These are phyloP conservation scores for Suhomyces anneliseae DNA, from an alignment of 1,139 yeast species.

Conservation along the genomic window DNA sequence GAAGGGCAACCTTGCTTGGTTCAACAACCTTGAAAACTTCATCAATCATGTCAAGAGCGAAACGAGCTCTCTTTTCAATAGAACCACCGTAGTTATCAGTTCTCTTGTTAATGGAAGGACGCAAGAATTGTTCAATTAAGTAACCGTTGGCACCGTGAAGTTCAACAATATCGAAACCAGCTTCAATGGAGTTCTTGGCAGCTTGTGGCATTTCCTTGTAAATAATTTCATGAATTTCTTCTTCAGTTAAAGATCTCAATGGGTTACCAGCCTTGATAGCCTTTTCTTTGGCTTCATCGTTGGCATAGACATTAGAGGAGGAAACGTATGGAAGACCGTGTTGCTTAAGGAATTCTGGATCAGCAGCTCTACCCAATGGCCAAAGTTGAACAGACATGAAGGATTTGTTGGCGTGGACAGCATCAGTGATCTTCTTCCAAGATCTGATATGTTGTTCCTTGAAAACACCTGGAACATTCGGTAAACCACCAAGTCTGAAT, in stretches of 20 bases:
- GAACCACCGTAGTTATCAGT: conserved; percentile 70
- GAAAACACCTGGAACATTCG: conserved; percentile 55
- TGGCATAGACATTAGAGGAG: conserved; percentile 24
- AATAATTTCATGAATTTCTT: conserved; percentile 43
- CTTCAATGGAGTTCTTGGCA: conserved; percentile 48
- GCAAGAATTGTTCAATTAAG: conserved; percentile 59
- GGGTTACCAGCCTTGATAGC: conserved; percentile 32
- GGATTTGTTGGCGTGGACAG: conserved; percentile 55
- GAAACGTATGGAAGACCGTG: conserved; percentile 17
- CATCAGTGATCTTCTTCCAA: conserved; percentile 51
- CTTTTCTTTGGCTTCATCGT: conserved; percentile 21
- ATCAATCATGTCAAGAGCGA: conserved; percentile 53
- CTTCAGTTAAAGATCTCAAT: conserved; percentile 41
- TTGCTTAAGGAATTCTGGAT: conserved; percentile 16
- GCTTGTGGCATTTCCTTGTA: conserved; percentile 38
- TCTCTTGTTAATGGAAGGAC: conserved; percentile 48
- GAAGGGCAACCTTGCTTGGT: conserved; percentile 12
- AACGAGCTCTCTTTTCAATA: conserved; percentile 62
- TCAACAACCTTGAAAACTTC: conserved; percentile 7
- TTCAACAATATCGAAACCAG: conserved; percentile 72
- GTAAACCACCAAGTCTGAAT: conserved; percentile 34
- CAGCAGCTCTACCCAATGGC: conserved; percentile 17
- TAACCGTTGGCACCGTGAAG: conserved; percentile 74
- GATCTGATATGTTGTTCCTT: conserved; percentile 44
- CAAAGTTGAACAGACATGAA: conserved; percentile 52